These are phyloP conservation scores for Tulasnella sp. DNA, from an alignment of 768 basidiomycete genomes.

Conservation along the genomic window DNA sequence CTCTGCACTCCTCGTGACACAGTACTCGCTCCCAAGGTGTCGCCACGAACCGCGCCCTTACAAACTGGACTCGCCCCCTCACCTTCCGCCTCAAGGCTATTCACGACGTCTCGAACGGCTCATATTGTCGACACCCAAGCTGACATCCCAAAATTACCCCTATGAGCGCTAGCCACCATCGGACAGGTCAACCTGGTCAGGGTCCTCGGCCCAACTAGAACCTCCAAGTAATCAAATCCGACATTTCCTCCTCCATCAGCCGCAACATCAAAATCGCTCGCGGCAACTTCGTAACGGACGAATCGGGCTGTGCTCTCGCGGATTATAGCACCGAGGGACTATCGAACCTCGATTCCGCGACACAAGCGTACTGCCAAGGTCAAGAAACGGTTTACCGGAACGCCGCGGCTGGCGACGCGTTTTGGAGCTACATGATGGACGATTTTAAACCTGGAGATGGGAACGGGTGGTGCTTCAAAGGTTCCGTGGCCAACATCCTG, in stretches of 20 bases:
- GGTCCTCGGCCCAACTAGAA: too few species aligned
- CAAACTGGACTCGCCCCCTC: too few species aligned
- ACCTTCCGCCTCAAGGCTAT: too few species aligned
- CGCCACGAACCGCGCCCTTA: too few species aligned
- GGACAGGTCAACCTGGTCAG: too few species aligned
- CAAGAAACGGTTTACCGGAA: slow-evolving; percentile 54
- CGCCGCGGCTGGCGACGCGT: slow-evolving; percentile 54
- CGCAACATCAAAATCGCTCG: slow-evolving; percentile 31
- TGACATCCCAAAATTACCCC: too few species aligned
- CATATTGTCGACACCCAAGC: too few species aligned
- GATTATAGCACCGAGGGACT: slow-evolving; percentile 44
- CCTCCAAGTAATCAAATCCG: too few species aligned
- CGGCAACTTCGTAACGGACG: slow-evolving; percentile 42
- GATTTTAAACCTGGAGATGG: slow-evolving; percentile 39
- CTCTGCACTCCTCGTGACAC: too few species aligned
- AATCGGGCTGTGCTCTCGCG: slow-evolving; percentile 47
- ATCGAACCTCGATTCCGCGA: slow-evolving; percentile 39
- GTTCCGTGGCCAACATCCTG: slow-evolving; percentile 48
- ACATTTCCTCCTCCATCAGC: slow-evolving; percentile 26
- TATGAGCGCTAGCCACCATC: too few species aligned
- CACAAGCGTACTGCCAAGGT: slow-evolving; percentile 49
- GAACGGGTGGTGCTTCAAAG: slow-evolving; percentile 62
- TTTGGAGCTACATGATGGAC: slow-evolving; percentile 51
- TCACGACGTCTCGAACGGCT: too few species aligned
- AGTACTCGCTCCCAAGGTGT: too few species aligned